Evolutionary conservation across 2,329 filamentous ascomycete species (phyloP).

Genomic region (Calcarisporium arbuscula): DNA sequence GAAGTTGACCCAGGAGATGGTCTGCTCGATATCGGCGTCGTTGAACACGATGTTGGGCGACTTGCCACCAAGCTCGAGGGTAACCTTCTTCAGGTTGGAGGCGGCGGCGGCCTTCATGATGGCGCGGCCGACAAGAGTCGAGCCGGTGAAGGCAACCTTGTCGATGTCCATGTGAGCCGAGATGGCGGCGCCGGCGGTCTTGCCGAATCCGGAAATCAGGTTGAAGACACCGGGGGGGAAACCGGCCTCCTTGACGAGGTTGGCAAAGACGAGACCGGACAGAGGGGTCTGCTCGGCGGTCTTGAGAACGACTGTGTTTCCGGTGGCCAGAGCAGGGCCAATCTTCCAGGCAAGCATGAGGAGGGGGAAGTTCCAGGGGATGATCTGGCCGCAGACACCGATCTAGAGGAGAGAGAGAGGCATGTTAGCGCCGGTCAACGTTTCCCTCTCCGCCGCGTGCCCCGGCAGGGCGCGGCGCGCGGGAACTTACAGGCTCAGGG

Average conservation of each 20-base stretch:
- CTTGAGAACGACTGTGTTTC: slow-evolving; percentile 69
- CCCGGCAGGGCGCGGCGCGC: too few relatives aligned
- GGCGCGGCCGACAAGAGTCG: slow-evolving; percentile 63
- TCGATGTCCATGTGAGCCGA: slow-evolving; percentile 72
- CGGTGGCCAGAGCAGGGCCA: slow-evolving; percentile 63
- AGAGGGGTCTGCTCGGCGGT: slow-evolving; percentile 38
- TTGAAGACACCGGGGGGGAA: slow-evolving; percentile 75
- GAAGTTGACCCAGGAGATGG: slow-evolving; percentile 72
- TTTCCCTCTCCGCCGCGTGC: too few relatives aligned
- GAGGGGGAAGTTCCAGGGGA: slow-evolving; percentile 83
- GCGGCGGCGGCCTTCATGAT: slow-evolving; percentile 77
- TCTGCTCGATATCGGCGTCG: slow-evolving; percentile 70
- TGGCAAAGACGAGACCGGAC: slow-evolving; percentile 8
- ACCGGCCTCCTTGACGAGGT: slow-evolving; percentile 58
- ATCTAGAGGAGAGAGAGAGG: slow-evolving; percentile 28
- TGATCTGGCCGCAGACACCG: slow-evolving; percentile 80
- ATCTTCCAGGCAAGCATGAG: slow-evolving; percentile 83
- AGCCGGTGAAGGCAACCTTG: slow-evolving; percentile 80
- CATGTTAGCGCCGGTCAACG: too few relatives aligned
- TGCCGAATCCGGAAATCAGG: slow-evolving; percentile 72
- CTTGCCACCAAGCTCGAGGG: slow-evolving; percentile 74
- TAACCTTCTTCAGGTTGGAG: slow-evolving; percentile 78
- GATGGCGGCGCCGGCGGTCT: slow-evolving; percentile 69
- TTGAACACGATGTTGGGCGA: slow-evolving; percentile 75
- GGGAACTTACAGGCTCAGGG: slow-evolving; percentile 58